A percentile compares a stretch with the other conserved stretches of the same genome.
These are phyloP conservation scores for Pugionium cornutum DNA, from an alignment of 345 rosid species.

Conservation along the genomic window DNA sequence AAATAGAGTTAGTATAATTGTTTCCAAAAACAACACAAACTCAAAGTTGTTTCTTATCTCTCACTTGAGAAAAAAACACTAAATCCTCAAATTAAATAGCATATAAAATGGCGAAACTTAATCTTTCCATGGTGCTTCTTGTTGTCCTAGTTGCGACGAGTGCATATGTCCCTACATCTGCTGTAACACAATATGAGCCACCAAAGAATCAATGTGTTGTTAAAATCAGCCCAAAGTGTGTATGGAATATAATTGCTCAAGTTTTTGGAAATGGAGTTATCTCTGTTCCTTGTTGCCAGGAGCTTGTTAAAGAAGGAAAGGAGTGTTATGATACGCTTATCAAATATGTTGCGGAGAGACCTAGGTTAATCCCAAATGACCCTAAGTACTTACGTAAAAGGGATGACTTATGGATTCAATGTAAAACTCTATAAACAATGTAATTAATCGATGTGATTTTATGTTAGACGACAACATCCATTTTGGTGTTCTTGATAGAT, in stretches of 20 bases:
- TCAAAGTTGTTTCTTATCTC: neutral
- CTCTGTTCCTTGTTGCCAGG: constrained; percentile 2
- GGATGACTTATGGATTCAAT: constrained; percentile 9
- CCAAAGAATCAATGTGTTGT: constrained; percentile 5
- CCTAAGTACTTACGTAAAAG: neutral
- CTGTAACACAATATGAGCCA: neutral
- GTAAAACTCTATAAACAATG: neutral
- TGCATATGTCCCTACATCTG: neutral
- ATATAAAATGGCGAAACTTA: neutral
- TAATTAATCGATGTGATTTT: neutral
- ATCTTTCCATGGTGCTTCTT: neutral
- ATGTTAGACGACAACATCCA: too few relatives aligned
- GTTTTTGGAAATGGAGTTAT: neutral
- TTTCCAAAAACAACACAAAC: neutral
- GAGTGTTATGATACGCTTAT: neutral
- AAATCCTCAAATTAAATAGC: neutral
- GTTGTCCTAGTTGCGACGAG: neutral
- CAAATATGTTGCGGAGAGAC: constrained; percentile 9
- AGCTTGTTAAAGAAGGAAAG: constrained; percentile 16
- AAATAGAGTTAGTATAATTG: neutral
- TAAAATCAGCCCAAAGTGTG: constrained; percentile 3
- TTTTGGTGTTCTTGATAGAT: too few relatives aligned
- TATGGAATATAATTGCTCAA: neutral
- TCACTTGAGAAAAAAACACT: neutral
- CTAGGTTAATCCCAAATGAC: neutral